These are phyloP conservation scores for Metschnikowia amazonensis DNA, from an alignment of 805 yeast genomes.

Conservation along the genomic window DNA sequence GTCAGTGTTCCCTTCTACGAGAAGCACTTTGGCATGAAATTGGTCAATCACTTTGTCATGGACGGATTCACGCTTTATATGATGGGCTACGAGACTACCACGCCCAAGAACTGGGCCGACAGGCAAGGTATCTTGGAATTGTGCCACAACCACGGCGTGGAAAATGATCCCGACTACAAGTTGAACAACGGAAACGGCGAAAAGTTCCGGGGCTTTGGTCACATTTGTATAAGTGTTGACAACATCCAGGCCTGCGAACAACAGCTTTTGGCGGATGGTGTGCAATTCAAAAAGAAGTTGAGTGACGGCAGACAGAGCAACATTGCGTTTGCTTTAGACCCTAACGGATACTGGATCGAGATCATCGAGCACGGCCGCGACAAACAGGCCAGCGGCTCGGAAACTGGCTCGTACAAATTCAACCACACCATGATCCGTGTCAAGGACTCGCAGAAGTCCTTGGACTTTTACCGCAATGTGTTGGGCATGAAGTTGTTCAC, in stretches of 20 bases:
- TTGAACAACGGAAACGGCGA: constrained; percentile 80
- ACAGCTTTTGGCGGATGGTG: constrained; percentile 57
- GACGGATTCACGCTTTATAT: constrained; percentile 64
- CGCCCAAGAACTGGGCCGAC: constrained; percentile 41
- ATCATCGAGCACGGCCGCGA: constrained; percentile 56
- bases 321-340: constrained; percentile 93
- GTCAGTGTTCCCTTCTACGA: constrained; percentile 69
- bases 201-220: constrained; percentile 90
- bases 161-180: constrained; percentile 50
- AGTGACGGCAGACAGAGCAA: constrained; percentile 88
- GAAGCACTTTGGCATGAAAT: constrained; percentile 68
- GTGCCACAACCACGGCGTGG: constrained; percentile 75
- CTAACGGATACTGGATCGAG: constrained; percentile 97
- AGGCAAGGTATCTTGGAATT: constrained; percentile 76
- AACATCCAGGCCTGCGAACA: constrained; percentile 64
- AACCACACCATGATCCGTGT: constrained; percentile 94
- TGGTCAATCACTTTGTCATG: constrained; percentile 49
- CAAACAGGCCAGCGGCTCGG: constrained; percentile 40
- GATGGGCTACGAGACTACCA: constrained; percentile 52
- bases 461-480: constrained; percentile 72
- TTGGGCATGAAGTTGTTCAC: constrained; percentile 77
- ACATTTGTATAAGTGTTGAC: constrained; percentile 83
- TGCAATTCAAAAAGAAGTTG: constrained; percentile 74
- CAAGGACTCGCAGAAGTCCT: constrained; percentile 72
- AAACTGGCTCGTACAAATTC: constrained; percentile 46